Conservation (phyloP, 2,329 filamentous ascomycete genomes). For the Phyllosticta citrichinensis region DNA sequence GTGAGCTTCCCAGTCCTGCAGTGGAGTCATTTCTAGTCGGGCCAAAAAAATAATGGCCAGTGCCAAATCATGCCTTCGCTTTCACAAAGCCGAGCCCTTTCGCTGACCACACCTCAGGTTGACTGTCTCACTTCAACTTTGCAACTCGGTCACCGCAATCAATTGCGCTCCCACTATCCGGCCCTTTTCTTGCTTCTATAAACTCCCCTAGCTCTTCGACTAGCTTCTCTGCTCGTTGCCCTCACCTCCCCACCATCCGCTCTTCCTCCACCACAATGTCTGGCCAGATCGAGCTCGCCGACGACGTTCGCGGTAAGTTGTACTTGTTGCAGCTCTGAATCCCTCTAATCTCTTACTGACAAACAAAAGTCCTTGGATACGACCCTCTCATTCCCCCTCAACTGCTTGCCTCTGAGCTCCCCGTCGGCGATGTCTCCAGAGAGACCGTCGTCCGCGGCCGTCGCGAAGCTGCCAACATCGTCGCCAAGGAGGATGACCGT, state of each 20-base stretch:
- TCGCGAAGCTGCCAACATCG: slow-evolving; percentile 59
- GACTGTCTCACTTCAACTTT: slow-evolving; percentile 7
- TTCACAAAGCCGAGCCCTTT: neutral
- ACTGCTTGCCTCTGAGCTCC: slow-evolving; percentile 78
- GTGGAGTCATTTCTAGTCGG: neutral
- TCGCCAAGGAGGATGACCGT: slow-evolving; percentile 71
- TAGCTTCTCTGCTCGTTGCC: neutral
- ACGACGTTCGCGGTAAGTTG: slow-evolving; percentile 44
- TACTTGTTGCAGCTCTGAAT: slow-evolving; percentile 9
- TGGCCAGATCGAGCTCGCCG: slow-evolving; percentile 25
- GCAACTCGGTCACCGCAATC: neutral
- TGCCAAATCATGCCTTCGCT: neutral
- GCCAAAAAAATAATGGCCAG: neutral
- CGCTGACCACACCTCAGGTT: neutral
- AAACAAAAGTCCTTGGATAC: slow-evolving; percentile 68
- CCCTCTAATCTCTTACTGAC: slow-evolving; percentile 1
- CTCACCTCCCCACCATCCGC: slow-evolving; percentile 5
- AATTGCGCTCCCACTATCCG: slow-evolving; percentile 10
- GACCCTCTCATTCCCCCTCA: slow-evolving; percentile 86
- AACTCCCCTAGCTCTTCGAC: neutral
- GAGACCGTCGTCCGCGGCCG: slow-evolving; percentile 63
- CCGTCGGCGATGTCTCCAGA: slow-evolving; percentile 49
- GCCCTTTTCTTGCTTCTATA: slow-evolving; percentile 2
- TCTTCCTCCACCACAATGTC: slow-evolving; percentile 1
- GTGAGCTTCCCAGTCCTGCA: neutral